A percentile compares a stretch with the other conserved stretches of the same genome.
Evolutionary conservation across 129 eudicot genomes (phyloP).

Genomic region (Daucus carota): DNA sequence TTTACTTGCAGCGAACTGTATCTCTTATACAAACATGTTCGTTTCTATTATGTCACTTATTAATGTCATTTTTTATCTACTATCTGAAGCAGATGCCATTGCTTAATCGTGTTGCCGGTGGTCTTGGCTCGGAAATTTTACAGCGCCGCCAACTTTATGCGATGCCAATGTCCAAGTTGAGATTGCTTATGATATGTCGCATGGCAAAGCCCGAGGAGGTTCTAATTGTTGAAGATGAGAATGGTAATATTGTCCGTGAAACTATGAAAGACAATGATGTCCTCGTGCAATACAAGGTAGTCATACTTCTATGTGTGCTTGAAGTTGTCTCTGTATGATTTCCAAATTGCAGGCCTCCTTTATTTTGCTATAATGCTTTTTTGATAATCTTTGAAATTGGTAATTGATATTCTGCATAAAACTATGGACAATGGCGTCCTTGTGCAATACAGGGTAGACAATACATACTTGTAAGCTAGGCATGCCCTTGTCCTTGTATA

Average conservation of each 20-base stretch:
- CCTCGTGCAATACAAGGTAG: constrained; percentile 95
- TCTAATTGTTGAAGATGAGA: constrained; percentile 95
- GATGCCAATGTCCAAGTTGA: constrained; percentile 77
- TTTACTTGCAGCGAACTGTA: too few relatives aligned
- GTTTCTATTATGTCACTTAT: not conserved
- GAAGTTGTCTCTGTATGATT: not conserved
- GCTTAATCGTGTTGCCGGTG: constrained; percentile 57
- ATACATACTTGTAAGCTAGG: not conserved
- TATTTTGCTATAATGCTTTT: not conserved
- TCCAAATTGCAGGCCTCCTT: not conserved
- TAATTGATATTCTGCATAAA: constrained; percentile 76
- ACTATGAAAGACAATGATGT: constrained; percentile 98
- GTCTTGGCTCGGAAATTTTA: constrained; percentile 61
- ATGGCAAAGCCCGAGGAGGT: constrained; percentile 99
- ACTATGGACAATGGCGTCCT: constrained; percentile 93
- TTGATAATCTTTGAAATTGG: constrained; percentile 60
- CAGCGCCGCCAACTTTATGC: constrained; percentile 86
- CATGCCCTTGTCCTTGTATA: not conserved
- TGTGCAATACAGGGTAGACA: constrained; percentile 84
- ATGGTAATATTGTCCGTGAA: constrained; percentile 99
- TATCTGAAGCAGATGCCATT: constrained; percentile 49
- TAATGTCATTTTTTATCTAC: constrained; percentile 9
- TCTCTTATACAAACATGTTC: not conserved
- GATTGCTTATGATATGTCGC: constrained; percentile 84
- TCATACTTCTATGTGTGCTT: not conserved